Percentiles rank a stretch among this genome's conserved stretches.
Conservation (phyloP, 1,284 basidiomycete species). For the Malassezia yamatoensis region DNA sequence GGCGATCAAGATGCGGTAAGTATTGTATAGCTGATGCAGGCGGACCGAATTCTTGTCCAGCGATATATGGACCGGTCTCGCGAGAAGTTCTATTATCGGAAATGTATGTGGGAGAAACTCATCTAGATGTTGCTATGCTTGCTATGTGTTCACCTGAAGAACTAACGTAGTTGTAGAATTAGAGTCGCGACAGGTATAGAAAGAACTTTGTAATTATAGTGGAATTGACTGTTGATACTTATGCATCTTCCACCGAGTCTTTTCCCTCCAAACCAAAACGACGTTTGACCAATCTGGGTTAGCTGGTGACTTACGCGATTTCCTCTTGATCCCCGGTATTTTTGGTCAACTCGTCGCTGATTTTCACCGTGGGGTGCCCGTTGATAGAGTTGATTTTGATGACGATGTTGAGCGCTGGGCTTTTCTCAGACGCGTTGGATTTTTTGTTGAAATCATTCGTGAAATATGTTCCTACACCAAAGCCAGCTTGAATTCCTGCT, state of each 20-base stretch:
- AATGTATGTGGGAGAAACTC: slow-evolving; percentile 22
- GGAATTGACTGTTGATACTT: not conserved
- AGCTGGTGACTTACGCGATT: slow-evolving; percentile 19
- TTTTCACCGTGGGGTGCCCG: slow-evolving; percentile 38
- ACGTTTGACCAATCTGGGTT: slow-evolving; percentile 20
- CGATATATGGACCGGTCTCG: slow-evolving; percentile 39
- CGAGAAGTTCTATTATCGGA: slow-evolving; percentile 43
- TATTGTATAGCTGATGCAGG: not conserved
- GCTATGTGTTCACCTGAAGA: slow-evolving; percentile 11
- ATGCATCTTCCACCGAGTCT: slow-evolving; percentile 17
- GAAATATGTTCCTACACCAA: slow-evolving; percentile 36
- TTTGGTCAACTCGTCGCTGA: slow-evolving; percentile 45
- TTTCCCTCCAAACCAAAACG: slow-evolving; percentile 18
- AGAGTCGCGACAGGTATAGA: no score
- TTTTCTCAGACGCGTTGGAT: slow-evolving; percentile 10
- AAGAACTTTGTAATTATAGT: not conserved
- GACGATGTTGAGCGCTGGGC: slow-evolving; percentile 43
- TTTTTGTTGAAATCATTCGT: slow-evolving; percentile 33
- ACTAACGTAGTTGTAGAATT: not conserved
- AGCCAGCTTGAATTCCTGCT: slow-evolving; percentile 38
- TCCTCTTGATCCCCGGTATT: slow-evolving; percentile 41
- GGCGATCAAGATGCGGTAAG: slow-evolving; percentile 25
- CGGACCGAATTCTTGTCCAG: slow-evolving; percentile 2
- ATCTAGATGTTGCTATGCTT: slow-evolving; percentile 9
- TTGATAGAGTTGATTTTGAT: slow-evolving; percentile 41